These are phyloP conservation scores for Cladosporium sp. DNA, from an alignment of 2,329 filamentous ascomycete species.

Conservation along the genomic window DNA sequence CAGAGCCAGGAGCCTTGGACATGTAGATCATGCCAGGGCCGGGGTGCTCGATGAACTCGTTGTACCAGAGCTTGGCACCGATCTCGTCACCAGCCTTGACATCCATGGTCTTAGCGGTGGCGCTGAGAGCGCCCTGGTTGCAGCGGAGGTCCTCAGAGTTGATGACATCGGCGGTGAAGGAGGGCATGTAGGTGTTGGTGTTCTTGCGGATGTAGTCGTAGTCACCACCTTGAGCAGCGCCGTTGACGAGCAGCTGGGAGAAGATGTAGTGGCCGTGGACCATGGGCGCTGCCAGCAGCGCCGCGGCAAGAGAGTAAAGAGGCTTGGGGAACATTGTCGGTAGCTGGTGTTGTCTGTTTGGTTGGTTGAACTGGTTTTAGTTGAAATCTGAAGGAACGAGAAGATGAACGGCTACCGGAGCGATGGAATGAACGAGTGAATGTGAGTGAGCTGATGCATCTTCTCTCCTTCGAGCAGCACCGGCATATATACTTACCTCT, in stretches of 20 bases:
- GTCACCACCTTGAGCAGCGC: slow-evolving; percentile 13
- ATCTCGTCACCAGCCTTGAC: slow-evolving; percentile 19
- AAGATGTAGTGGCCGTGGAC: slow-evolving; percentile 20
- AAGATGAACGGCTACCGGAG: slow-evolving; percentile 5
- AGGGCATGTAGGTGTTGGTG: slow-evolving; percentile 17
- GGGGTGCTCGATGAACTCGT: slow-evolving; percentile 20
- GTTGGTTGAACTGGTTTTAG: not conserved
- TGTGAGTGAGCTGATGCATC: not conserved
- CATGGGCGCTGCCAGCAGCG: slow-evolving; percentile 13
- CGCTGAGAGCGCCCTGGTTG: slow-evolving; percentile 16
- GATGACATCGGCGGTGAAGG: slow-evolving; percentile 15
- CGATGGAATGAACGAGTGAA: slow-evolving; percentile 5
- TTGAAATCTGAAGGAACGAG: not conserved
- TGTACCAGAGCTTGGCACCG: slow-evolving; percentile 16
- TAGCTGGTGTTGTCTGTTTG: not conserved
- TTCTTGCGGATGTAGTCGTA: slow-evolving; percentile 21
- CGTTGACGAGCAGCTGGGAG: slow-evolving; percentile 19
- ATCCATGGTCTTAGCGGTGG: slow-evolving; percentile 14
- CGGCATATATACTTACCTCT: slow-evolving; percentile 1
- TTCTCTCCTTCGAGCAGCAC: not conserved
- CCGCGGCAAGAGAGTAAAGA: slow-evolving; percentile 7
- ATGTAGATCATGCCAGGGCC: slow-evolving; percentile 19
- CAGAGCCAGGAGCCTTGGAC: slow-evolving; percentile 17
- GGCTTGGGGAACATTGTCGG: slow-evolving; percentile 10
- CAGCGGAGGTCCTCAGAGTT: slow-evolving; percentile 10